A percentile compares a stretch with the other conserved stretches of the same genome.
phyloP scores from a whole-genome alignment of 441 rosid species.

The Hura crepitans region DNA sequence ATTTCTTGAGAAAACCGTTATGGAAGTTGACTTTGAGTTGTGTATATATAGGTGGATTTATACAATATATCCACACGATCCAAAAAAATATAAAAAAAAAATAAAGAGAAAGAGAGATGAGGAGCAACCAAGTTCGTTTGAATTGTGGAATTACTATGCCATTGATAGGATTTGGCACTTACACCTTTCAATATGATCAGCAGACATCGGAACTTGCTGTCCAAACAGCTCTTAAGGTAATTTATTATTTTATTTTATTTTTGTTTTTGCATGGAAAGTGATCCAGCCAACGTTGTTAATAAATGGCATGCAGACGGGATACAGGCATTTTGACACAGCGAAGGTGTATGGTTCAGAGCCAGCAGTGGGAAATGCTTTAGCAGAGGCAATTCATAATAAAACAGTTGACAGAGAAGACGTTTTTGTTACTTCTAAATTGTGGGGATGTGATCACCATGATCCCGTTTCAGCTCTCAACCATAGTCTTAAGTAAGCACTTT shows the following conservation, averaged over 20 bases:
- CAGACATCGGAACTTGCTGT: conserved; percentile 53
- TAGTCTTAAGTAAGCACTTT: conserved; percentile 55
- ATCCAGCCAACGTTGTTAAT: neutral
- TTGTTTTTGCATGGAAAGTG: neutral
- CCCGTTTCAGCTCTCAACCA: conserved; percentile 66
- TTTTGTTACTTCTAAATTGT: conserved; percentile 70
- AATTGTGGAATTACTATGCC: conserved; percentile 64
- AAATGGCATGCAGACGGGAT: conserved; percentile 54
- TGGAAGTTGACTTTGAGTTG: conserved; percentile 52
- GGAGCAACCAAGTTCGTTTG: conserved; percentile 40
- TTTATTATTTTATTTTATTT: neutral
- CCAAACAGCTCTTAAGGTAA: conserved; percentile 61
- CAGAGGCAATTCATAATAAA: conserved; percentile 39
- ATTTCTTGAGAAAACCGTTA: conserved; percentile 30
- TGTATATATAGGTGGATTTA: conserved; percentile 18
- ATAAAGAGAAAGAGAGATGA: neutral
- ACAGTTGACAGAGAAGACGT: conserved; percentile 52
- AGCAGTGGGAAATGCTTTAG: conserved; percentile 65
- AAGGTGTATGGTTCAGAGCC: conserved; percentile 77
- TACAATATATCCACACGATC: too few relatives aligned
- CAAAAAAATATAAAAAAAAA: neutral
- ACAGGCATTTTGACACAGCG: conserved; percentile 83
- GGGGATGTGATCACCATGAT: conserved; percentile 83
- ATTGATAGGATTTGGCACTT: conserved; percentile 73
- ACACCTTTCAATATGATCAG: conserved; percentile 40